phyloP scores from a whole-genome alignment of 257 asterid species.

The Eucommia ulmoides region DNA sequence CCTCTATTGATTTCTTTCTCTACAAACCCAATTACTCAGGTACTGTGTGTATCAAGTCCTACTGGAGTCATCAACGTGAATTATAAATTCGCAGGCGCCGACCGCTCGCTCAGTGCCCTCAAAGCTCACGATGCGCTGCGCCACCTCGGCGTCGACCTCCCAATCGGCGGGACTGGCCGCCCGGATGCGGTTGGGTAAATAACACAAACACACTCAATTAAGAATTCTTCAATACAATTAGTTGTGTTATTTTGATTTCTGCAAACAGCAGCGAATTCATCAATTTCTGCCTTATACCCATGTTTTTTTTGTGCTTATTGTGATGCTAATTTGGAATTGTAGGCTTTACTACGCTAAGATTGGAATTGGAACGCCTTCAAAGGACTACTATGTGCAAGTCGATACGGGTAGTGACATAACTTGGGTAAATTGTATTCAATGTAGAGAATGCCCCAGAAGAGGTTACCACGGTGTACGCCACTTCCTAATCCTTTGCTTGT shows the following conservation, averaged over 20 bases:
- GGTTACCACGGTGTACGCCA: constrained; percentile 88
- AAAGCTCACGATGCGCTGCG: constrained; percentile 83
- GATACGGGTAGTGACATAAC: constrained; percentile 96
- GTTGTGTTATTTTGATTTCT: not conserved
- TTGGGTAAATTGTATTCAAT: constrained; percentile 94
- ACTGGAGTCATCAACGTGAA: constrained; percentile 56
- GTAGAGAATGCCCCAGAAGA: constrained; percentile 72
- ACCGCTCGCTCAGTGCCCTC: constrained; percentile 60
- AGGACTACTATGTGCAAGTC: constrained; percentile 93
- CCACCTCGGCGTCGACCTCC: constrained; percentile 87
- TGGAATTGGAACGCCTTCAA: constrained; percentile 92
- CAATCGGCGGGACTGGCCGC: constrained; percentile 95
- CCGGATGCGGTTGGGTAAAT: constrained; percentile 84
- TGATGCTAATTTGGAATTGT: too few species aligned
- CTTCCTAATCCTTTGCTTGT: constrained; percentile 12
- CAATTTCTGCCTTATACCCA: not conserved
- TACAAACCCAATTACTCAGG: too few species aligned
- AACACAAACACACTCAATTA: not conserved
- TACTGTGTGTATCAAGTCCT: too few species aligned
- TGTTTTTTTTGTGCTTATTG: not conserved
- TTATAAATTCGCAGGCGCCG: constrained; percentile 67
- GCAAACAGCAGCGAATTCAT: not conserved
- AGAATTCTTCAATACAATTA: not conserved
- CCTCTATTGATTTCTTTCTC: too few species aligned
- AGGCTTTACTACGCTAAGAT: constrained; percentile 96